Evolutionary conservation across 2,329 filamentous ascomycete species (phyloP).

Genomic region (Phaeosphaeria sp.): DNA sequence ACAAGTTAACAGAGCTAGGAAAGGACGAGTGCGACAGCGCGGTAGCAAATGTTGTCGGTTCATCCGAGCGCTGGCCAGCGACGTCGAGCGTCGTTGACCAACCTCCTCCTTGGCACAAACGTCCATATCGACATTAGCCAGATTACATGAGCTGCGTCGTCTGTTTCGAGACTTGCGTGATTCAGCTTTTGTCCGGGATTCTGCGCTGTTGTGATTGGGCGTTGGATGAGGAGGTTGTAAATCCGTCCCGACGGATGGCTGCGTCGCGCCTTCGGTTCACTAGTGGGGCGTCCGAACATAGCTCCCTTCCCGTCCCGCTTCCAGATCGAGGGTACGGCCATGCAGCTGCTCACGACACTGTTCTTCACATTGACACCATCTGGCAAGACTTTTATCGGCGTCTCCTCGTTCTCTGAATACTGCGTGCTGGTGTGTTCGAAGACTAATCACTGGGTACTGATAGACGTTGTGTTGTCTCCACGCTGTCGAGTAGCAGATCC

Average conservation of each 20-base stretch:
- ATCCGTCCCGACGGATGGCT: conserved; percentile 11
- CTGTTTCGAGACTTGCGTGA: conserved; percentile 22
- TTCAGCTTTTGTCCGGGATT: conserved; percentile 36
- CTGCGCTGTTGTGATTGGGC: conserved; percentile 38
- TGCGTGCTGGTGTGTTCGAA: background rate
- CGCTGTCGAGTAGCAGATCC: no score
- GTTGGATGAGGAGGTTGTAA: conserved; percentile 30
- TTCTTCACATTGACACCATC: background rate
- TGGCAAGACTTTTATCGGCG: background rate
- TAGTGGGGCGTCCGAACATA: conserved; percentile 16
- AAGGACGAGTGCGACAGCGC: conserved; percentile 4
- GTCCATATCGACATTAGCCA: conserved; percentile 44
- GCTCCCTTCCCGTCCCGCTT: conserved; percentile 13
- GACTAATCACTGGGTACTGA: background rate
- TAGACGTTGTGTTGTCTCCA: no score
- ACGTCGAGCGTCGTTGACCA: conserved; percentile 18
- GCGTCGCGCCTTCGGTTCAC: conserved; percentile 19
- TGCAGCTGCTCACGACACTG: background rate
- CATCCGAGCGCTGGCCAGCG: background rate
- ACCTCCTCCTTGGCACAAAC: conserved; percentile 38
- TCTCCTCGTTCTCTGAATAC: background rate
- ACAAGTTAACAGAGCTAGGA: conserved; percentile 6
- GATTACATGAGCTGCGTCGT: conserved; percentile 39
- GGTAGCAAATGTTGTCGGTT: conserved; percentile 8
- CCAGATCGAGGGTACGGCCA: background rate